Base-by-base conservation (phyloP, 1,284 basidiomycete genomes). In the Fomitopsis palustris region DNA sequence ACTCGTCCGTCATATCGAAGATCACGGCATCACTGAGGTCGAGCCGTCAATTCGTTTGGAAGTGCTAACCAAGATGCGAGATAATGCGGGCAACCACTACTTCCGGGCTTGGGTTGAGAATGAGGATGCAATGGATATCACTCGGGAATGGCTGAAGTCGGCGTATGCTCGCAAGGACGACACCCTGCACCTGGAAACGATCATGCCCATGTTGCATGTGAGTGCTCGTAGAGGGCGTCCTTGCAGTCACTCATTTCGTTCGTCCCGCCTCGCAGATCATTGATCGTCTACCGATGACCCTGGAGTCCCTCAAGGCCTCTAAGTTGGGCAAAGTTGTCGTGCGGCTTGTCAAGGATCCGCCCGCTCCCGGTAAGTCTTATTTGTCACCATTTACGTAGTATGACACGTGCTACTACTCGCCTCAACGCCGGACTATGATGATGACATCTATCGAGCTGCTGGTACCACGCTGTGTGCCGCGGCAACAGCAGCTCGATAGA, bases 21-120 rank as follows among this genome's bases (percentile, higher is more conserved):
- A 85, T 38, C 87, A 79, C 68, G 87, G 88, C 19, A 72, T 80
- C 9, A 68, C 78, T 47, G 85, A 88, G 21, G 84, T 91, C 21
- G 87, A 90, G 55, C 74, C 82, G 7, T 61, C 74, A 14, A 79
- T 79, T 12, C 85, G 90, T 2, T 68, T 86, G 60, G 87, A 91
- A 67, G 84, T 92, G 55, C 72, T 91, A 58, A 88, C 85, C 16
- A 86, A 86, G 73, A 89, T 93, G 64, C 80, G 91, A 63, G 90
- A 93, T 71, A 84, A 86, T 55, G 91, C 91, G 23, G 87, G 86
- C 38, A 91, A 92, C 69, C 87, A 90, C 68, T 93, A 92, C 69
- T 92, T 90, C 70, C 83, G 88, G 51, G 89, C 89, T 4, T 93
- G 90, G 90, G 80, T 84, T 21, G 90, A 90, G 70, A 90, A 89